These are phyloP conservation scores for Talaromyces proteolyticus DNA, from an alignment of 495 filamentous ascomycete genomes.

Conservation along the genomic window DNA sequence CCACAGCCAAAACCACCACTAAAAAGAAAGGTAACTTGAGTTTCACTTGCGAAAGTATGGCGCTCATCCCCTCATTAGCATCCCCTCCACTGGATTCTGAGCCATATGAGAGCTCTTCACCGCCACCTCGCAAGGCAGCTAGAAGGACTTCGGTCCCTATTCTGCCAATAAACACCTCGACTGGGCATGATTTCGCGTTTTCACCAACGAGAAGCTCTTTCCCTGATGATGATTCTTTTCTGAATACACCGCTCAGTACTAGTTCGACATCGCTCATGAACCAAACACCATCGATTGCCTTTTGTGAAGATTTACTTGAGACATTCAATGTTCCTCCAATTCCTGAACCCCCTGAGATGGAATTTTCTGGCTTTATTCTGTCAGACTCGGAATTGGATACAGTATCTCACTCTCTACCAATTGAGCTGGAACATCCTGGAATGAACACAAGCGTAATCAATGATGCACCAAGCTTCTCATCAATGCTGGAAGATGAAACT, in stretches of 20 bases:
- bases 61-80: background rate
- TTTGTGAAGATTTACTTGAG: background rate
- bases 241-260: background rate
- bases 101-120: background rate
- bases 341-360: background rate
- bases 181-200: background rate
- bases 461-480: conserved; percentile 3
- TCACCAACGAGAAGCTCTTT: conserved; percentile 1
- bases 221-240: conserved; percentile 1
- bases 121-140: conserved; percentile 4
- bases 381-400: conserved; percentile 1
- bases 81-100: conserved; percentile 1
- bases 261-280: background rate
- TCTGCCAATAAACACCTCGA: background rate
- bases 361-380: background rate
- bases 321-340: background rate
- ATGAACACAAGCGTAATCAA: background rate
- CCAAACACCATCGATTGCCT: background rate
- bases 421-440: conserved; percentile 2
- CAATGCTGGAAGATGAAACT: conserved; percentile 32
- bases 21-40: conserved; percentile 46
- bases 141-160: conserved; percentile 1
- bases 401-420: conserved; percentile 4
- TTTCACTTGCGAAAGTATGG: background rate
- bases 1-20: conserved; percentile 40